A percentile compares a stretch with the other conserved stretches of the same genome.
Conservation (phyloP, 1,284 basidiomycete species). For the Fistulinella cinereoalba region DNA sequence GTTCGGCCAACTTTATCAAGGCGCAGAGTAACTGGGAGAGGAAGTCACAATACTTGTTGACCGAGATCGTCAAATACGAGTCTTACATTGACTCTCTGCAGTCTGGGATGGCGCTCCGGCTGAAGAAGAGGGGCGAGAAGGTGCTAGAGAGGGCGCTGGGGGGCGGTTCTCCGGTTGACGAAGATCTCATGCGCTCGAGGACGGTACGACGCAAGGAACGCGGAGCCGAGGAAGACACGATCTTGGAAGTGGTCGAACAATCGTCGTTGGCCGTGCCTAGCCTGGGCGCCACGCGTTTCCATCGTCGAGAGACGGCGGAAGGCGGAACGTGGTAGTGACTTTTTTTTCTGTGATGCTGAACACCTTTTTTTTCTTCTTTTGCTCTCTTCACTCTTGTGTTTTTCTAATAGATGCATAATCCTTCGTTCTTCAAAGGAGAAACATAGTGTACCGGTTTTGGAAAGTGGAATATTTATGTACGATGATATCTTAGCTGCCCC, state of each 20-base stretch:
- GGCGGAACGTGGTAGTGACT: slow-evolving; percentile 25
- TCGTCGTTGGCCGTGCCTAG: slow-evolving; percentile 1
- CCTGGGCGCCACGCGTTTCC: slow-evolving; percentile 24
- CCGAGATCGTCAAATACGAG: slow-evolving; percentile 94
- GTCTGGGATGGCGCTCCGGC: slow-evolving; percentile 72
- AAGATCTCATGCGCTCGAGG: slow-evolving; percentile 37
- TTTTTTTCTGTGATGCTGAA: slow-evolving; percentile 14
- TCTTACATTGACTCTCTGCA: slow-evolving; percentile 91
- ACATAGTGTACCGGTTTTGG: slow-evolving; percentile 9
- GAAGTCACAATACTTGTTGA: slow-evolving; percentile 83
- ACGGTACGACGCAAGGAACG: slow-evolving; percentile 50
- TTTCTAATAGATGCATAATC: not conserved
- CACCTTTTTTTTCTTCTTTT: slow-evolving; percentile 6
- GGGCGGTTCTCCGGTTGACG: slow-evolving; percentile 28
- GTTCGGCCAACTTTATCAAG: slow-evolving; percentile 72
- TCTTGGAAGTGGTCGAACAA: slow-evolving; percentile 29
- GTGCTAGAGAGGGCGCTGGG: slow-evolving; percentile 74
- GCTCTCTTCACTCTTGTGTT: no score
- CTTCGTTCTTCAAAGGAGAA: not conserved
- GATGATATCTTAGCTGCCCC: slow-evolving; percentile 27
- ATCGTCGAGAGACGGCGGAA: slow-evolving; percentile 49
- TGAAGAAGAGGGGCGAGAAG: slow-evolving; percentile 86
- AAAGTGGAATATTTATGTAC: slow-evolving; percentile 36
- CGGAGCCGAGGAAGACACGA: slow-evolving; percentile 42
- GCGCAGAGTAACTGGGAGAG: slow-evolving; percentile 91